These are phyloP conservation scores for Cladophialophora bantiana DNA, from an alignment of 2,329 filamentous ascomycete genomes.

Conservation along the genomic window DNA sequence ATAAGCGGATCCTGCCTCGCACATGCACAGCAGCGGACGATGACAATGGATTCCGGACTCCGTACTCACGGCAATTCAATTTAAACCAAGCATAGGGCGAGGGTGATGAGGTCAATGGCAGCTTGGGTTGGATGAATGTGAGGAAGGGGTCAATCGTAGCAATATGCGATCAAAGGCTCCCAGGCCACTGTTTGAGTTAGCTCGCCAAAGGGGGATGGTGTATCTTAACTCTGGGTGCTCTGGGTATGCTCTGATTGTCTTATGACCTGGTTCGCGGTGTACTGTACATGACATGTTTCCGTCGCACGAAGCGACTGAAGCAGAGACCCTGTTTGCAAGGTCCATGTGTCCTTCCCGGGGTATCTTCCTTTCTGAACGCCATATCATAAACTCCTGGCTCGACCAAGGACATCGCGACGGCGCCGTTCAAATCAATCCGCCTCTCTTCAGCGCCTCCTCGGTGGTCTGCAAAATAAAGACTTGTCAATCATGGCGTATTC, in stretches of 20 bases:
- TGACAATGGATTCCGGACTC: constrained; percentile 24
- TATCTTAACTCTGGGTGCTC: constrained; percentile 13
- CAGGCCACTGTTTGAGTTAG: constrained; percentile 29
- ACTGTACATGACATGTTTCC: constrained; percentile 31
- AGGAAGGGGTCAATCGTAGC: neutral
- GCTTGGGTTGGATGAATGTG: constrained; percentile 12
- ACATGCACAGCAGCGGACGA: constrained; percentile 27
- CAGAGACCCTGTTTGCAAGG: constrained; percentile 37
- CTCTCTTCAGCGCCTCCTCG: constrained; percentile 31
- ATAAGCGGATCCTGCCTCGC: constrained; percentile 26
- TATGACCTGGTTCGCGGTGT: constrained; percentile 21
- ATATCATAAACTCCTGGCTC: constrained; percentile 14
- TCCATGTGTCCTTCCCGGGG: constrained; percentile 32
- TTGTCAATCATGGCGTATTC: constrained; percentile 25
- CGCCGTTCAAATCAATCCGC: constrained; percentile 21
- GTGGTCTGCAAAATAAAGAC: constrained; percentile 28
- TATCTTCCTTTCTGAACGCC: constrained; percentile 31
- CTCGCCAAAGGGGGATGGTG: constrained; percentile 9
- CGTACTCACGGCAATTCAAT: constrained; percentile 16
- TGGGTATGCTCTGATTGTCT: constrained; percentile 28
- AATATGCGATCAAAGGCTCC: neutral
- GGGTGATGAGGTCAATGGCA: constrained; percentile 18
- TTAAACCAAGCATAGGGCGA: neutral
- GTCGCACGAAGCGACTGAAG: constrained; percentile 18
- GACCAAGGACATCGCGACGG: constrained; percentile 4